Percentiles rank a stretch among this genome's conserved stretches.
Evolutionary conservation across 1,284 basidiomycete species (phyloP).

Genomic region (Vanrija humicola): DNA sequence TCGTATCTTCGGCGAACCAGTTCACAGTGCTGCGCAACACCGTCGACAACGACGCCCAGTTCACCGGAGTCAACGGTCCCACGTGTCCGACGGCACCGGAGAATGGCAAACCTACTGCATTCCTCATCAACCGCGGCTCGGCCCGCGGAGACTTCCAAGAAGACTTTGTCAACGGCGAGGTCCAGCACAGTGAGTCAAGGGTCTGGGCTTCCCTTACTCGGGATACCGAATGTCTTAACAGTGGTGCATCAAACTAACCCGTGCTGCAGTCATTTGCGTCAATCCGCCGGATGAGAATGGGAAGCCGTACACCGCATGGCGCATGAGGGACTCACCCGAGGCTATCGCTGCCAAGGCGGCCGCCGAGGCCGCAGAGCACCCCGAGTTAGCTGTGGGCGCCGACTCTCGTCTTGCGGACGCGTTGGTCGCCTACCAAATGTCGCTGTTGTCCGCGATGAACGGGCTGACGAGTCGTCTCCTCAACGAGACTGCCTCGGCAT

Average conservation of each 20-base stretch:
- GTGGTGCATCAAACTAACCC: not conserved
- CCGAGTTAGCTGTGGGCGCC: slow-evolving; percentile 10
- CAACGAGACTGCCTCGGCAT: not conserved
- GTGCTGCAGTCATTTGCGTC: slow-evolving; percentile 46
- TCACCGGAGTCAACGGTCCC: slow-evolving; percentile 39
- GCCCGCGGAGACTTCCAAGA: slow-evolving; percentile 43
- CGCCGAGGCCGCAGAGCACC: slow-evolving; percentile 13
- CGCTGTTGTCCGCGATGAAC: slow-evolving; percentile 39
- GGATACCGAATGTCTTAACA: no score
- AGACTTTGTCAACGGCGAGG: slow-evolving; percentile 50
- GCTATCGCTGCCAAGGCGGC: slow-evolving; percentile 32
- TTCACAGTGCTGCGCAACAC: slow-evolving; percentile 45
- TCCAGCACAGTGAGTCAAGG: slow-evolving; percentile 47
- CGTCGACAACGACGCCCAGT: slow-evolving; percentile 29
- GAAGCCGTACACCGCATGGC: slow-evolving; percentile 41
- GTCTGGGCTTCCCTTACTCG: no score
- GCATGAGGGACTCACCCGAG: slow-evolving; percentile 43
- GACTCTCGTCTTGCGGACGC: slow-evolving; percentile 44
- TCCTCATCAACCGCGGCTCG: slow-evolving; percentile 47
- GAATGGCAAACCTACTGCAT: slow-evolving; percentile 44
- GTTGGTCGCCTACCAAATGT: slow-evolving; percentile 45
- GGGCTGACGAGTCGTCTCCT: slow-evolving; percentile 15
- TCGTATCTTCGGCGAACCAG: slow-evolving; percentile 43
- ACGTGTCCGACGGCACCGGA: slow-evolving; percentile 46
- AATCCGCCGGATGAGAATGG: slow-evolving; percentile 38